Conservation (phyloP, 352 stramenopile genomes). For the Globisporangium nodosum region DNA sequence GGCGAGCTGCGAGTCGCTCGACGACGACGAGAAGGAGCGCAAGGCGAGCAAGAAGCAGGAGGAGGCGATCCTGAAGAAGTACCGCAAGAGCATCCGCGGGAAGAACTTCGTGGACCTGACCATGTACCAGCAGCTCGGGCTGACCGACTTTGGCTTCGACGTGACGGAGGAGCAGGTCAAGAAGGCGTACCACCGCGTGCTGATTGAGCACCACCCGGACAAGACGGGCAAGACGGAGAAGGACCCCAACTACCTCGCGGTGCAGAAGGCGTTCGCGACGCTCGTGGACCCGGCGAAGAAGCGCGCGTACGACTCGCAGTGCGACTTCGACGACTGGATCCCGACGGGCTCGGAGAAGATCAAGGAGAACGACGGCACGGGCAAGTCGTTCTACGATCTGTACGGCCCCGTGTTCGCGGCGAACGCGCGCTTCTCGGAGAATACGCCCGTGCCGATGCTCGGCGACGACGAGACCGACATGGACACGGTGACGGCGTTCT, state of each 20-base stretch:
- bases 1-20: conserved; percentile 67
- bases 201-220: conserved; percentile 86
- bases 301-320: conserved; percentile 81
- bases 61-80: conserved; percentile 66
- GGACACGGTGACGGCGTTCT: conserved; percentile 73
- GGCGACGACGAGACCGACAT: conserved; percentile 57
- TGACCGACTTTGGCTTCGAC: conserved; percentile 73
- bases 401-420: conserved; percentile 74
- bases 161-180: conserved; percentile 82
- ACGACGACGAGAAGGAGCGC: conserved; percentile 54
- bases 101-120: conserved; percentile 82
- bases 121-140: conserved; percentile 84
- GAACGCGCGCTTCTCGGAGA: conserved; percentile 81
- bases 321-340: conserved; percentile 84
- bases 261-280: conserved; percentile 79
- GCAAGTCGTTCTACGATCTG: conserved; percentile 84
- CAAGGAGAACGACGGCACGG: conserved; percentile 60
- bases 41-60: conserved; percentile 64
- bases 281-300: conserved; percentile 81
- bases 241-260: conserved; percentile 84
- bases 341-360: conserved; percentile 74
- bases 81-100: conserved; percentile 71
- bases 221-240: conserved; percentile 89
- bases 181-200: conserved; percentile 84
- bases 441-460: conserved; percentile 65